A percentile compares a stretch with the other conserved stretches of the same genome.
phyloP scores from a whole-genome alignment of 2,329 filamentous ascomycete genomes.

The Fusarium domesticum region DNA sequence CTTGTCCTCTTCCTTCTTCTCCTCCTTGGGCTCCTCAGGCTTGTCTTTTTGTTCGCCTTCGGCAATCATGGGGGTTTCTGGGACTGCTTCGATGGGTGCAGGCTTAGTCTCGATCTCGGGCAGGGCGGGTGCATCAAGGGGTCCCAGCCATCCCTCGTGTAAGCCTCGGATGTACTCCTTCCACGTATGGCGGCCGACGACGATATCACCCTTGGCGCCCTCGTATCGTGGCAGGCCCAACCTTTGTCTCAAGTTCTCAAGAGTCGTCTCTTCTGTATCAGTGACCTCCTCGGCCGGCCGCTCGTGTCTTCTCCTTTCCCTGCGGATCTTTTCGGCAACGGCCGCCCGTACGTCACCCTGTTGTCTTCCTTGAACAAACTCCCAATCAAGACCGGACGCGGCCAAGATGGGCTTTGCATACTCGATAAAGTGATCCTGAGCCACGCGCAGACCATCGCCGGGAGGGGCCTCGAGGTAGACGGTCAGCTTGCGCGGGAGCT shows the following conservation, averaged over 20 bases:
- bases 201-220: constrained; percentile 76
- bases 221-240: constrained; percentile 69
- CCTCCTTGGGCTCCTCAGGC: constrained; percentile 34
- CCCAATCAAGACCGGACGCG: constrained; percentile 89
- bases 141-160: constrained; percentile 95
- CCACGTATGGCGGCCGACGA: constrained; percentile 90
- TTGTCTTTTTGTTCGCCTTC: constrained; percentile 32
- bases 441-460: constrained; percentile 75
- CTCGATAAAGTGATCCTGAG: constrained; percentile 94
- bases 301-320: constrained; percentile 60
- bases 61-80: constrained; percentile 18
- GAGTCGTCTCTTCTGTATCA: constrained; percentile 50
- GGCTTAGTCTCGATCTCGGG: constrained; percentile 24
- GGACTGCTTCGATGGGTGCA: constrained; percentile 25
- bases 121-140: constrained; percentile 61
- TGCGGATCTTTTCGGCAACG: constrained; percentile 80
- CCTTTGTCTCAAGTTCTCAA: constrained; percentile 61
- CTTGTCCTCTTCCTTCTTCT: constrained; percentile 46
- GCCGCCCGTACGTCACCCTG: constrained; percentile 91
- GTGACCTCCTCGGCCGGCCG: constrained; percentile 47
- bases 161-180: constrained; percentile 93
- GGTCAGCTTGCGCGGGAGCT: constrained; percentile 79
- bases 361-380: constrained; percentile 86
- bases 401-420: constrained; percentile 93
- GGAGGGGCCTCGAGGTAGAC: constrained; percentile 84